phyloP scores from a whole-genome alignment of 345 rosid genomes.

The Mangifera indica region DNA sequence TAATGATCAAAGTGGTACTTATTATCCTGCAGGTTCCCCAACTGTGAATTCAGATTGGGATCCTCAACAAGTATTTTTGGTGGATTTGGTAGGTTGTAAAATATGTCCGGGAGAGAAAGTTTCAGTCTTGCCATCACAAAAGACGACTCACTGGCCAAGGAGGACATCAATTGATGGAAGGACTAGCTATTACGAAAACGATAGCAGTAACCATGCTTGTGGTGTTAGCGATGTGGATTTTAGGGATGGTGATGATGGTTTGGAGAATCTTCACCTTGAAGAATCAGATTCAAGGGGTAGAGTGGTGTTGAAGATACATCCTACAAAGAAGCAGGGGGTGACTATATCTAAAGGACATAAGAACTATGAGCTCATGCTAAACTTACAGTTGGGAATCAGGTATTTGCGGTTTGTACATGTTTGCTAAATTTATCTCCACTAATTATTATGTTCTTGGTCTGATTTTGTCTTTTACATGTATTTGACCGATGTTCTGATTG shows the following conservation, averaged over 20 bases:
- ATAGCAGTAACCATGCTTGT: conserved; percentile 21
- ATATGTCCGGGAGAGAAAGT: conserved; percentile 61
- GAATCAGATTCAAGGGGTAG: conserved; percentile 36
- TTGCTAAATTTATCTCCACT: conserved; percentile 4
- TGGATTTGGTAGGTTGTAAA: conserved; percentile 59
- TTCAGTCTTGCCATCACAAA: conserved; percentile 74
- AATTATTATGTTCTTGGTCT: neutral
- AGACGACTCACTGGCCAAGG: conserved; percentile 63
- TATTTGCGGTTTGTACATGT: conserved; percentile 20
- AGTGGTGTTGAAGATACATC: conserved; percentile 44
- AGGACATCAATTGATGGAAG: conserved; percentile 75
- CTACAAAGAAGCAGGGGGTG: conserved; percentile 75
- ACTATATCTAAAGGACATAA: conserved; percentile 91
- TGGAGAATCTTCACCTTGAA: conserved; percentile 42
- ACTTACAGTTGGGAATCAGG: conserved; percentile 97
- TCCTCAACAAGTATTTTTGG: conserved; percentile 63
- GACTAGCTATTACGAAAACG: conserved; percentile 41
- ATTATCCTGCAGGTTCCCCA: conserved; percentile 58
- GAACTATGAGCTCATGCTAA: conserved; percentile 97
- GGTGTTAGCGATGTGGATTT: conserved; percentile 33
- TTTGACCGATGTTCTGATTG: neutral
- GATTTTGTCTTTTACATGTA: neutral
- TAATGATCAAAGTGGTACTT: conserved; percentile 74
- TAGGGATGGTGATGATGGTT: conserved; percentile 44
- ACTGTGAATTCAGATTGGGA: conserved; percentile 70